These are phyloP conservation scores for Talaromyces sp. DNA, from an alignment of 2,329 filamentous ascomycete genomes.

Conservation along the genomic window DNA sequence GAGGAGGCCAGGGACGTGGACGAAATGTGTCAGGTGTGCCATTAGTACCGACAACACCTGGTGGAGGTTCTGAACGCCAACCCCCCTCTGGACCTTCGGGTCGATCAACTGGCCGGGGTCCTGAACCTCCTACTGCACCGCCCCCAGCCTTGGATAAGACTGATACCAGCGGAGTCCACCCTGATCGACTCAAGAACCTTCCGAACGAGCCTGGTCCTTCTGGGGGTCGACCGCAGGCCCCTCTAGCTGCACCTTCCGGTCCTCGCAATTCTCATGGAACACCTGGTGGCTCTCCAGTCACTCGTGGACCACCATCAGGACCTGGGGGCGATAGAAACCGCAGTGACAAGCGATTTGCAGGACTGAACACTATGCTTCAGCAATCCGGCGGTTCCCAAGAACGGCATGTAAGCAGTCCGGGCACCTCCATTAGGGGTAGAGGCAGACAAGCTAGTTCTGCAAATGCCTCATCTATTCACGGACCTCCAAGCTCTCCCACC, in stretches of 20 bases:
- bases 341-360: conserved; percentile 43
- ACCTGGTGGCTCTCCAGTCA: background rate
- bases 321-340: conserved; percentile 35
- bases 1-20: conserved; percentile 28
- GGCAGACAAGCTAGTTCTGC: conserved; percentile 30
- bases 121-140: conserved; percentile 19
- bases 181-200: conserved; percentile 47
- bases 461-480: conserved; percentile 26
- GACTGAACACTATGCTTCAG: conserved; percentile 43
- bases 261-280: conserved; percentile 34
- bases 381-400: conserved; percentile 34
- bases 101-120: conserved; percentile 30
- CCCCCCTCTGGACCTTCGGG: conserved; percentile 39
- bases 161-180: conserved; percentile 47
- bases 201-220: conserved; percentile 16
- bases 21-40: conserved; percentile 34
- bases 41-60: conserved; percentile 14
- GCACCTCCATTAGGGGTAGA: conserved; percentile 35
- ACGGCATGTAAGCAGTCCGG: conserved; percentile 19
- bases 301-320: conserved; percentile 26
- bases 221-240: conserved; percentile 17
- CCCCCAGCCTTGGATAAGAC: conserved; percentile 27
- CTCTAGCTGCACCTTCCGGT: conserved; percentile 33
- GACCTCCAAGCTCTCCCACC: conserved; percentile 24
- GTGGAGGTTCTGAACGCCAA: conserved; percentile 29